A percentile compares a stretch with the other conserved stretches of the same genome.
phyloP scores from a whole-genome alignment of 1,284 basidiomycete genomes.

The Macrocystidia cucumis region DNA sequence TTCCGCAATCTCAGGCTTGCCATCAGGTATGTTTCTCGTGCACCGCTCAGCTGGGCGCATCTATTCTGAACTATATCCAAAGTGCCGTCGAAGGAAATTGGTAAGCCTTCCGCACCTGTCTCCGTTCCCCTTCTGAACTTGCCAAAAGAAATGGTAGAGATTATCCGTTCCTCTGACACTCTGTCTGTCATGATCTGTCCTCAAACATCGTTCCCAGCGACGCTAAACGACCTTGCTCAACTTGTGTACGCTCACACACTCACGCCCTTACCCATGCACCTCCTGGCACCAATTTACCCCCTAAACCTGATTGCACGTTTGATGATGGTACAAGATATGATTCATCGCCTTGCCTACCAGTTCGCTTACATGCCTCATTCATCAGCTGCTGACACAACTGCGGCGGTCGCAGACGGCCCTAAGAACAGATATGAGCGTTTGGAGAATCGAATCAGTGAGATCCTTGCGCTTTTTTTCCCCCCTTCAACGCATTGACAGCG shows the following conservation, averaged over 20 bases:
- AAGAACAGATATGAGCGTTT: conserved; percentile 54
- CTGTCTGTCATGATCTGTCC: conserved; percentile 7
- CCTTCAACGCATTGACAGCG: conserved; percentile 5
- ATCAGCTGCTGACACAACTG: conserved; percentile 19
- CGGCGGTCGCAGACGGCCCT: conserved; percentile 34
- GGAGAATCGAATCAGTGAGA: conserved; percentile 61
- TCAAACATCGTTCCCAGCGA: too few relatives aligned
- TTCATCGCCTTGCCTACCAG: too few relatives aligned
- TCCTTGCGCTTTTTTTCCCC: conserved; percentile 3
- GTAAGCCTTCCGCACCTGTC: conserved; percentile 30
- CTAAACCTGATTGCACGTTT: conserved; percentile 58
- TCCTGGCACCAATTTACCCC: conserved; percentile 41
- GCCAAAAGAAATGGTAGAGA: conserved; percentile 53
- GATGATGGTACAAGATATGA: conserved; percentile 43
- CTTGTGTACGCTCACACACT: conserved; percentile 58
- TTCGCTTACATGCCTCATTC: conserved; percentile 3
- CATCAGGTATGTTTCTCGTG: conserved; percentile 30
- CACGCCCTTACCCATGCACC: conserved; percentile 52
- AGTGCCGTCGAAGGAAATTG: conserved; percentile 67
- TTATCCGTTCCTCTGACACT: conserved; percentile 7
- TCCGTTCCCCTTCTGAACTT: conserved; percentile 8
- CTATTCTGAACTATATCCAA: conserved; percentile 15
- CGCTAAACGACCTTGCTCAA: conserved; percentile 63
- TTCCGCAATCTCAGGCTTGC: conserved; percentile 34
- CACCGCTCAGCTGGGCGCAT: conserved; percentile 20